Percentiles rank a stretch among this genome's conserved stretches.
phyloP scores from a whole-genome alignment of 2,329 filamentous ascomycete species.

The Aspergillus ochraceoroseus region DNA sequence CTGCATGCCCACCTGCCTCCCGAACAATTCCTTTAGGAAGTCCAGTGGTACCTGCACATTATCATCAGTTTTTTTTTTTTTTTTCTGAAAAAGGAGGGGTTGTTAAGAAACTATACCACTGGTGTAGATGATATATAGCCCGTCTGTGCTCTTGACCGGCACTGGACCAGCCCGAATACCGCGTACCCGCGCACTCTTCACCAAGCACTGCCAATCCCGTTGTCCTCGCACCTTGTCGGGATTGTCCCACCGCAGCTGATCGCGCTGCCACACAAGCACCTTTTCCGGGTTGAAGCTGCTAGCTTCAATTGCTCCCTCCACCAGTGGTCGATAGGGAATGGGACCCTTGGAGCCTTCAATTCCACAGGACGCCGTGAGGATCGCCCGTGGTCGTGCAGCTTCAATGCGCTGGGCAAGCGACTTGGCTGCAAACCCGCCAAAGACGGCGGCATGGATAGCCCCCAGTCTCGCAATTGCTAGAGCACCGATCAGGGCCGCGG shows the following conservation, averaged over 20 bases:
- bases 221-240: slow-evolving; percentile 64
- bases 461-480: slow-evolving; percentile 76
- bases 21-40: slow-evolving; percentile 77
- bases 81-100: too few species aligned
- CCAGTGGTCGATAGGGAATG: slow-evolving; percentile 68
- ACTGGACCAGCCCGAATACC: slow-evolving; percentile 68
- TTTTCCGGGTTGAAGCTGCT: slow-evolving; percentile 66
- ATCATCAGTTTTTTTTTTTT: too few species aligned
- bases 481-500: slow-evolving; percentile 78
- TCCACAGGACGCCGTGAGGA: slow-evolving; percentile 87
- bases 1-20: slow-evolving; percentile 79
- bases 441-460: slow-evolving; percentile 86
- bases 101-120: slow-evolving; percentile 47
- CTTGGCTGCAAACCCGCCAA: slow-evolving; percentile 79
- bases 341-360: slow-evolving; percentile 82
- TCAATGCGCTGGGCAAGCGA: slow-evolving; percentile 87
- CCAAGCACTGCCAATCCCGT: slow-evolving; percentile 71
- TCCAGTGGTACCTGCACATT: slow-evolving; percentile 73
- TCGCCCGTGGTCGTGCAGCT: slow-evolving; percentile 65
- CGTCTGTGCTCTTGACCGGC: slow-evolving; percentile 70
- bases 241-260: slow-evolving; percentile 68
- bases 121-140: slow-evolving; percentile 87
- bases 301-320: slow-evolving; percentile 65
- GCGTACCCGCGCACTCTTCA: slow-evolving; percentile 64
- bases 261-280: slow-evolving; percentile 78